phyloP scores from a whole-genome alignment of 2,329 filamentous ascomycete genomes.

The Myriosclerotinia curreyana region DNA sequence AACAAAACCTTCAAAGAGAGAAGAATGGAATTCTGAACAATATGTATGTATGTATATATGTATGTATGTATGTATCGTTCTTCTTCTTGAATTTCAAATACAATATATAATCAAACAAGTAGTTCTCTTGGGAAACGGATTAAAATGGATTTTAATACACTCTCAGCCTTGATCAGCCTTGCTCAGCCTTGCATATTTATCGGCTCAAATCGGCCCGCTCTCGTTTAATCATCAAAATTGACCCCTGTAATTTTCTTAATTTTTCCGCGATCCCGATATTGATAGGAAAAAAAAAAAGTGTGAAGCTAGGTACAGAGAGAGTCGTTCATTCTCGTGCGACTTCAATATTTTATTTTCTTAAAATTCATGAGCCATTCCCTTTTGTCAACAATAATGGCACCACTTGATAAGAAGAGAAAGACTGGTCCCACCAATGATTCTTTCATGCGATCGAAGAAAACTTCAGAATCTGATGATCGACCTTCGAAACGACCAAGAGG shows the following conservation, averaged over 20 bases:
- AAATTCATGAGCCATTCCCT: background rate
- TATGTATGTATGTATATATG: no score
- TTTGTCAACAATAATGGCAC: slow-evolving; percentile 34
- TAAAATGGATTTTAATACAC: background rate
- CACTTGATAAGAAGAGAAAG: slow-evolving; percentile 39
- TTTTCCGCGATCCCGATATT: slow-evolving; percentile 17
- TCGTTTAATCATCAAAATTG: background rate
- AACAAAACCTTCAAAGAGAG: no score
- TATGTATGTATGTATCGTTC: no score
- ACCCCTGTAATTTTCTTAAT: slow-evolving; percentile 14
- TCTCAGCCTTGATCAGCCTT: background rate
- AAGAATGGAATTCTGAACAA: no score
- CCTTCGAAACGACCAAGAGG: slow-evolving; percentile 36
- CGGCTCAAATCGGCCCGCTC: background rate
- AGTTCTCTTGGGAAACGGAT: background rate
- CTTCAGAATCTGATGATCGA: slow-evolving; percentile 30
- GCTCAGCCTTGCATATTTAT: no score
- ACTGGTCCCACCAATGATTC: slow-evolving; percentile 38
- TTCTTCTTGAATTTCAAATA: no score
- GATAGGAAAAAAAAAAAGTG: slow-evolving; percentile 25
- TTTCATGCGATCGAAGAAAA: slow-evolving; percentile 37
- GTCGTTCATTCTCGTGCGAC: slow-evolving; percentile 4
- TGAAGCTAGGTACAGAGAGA: slow-evolving; percentile 17
- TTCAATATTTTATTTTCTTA: slow-evolving; percentile 14
- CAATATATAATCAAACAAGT: background rate